Conservation (phyloP, 2,329 filamentous ascomycete genomes). For the Talaromyces sp. region DNA sequence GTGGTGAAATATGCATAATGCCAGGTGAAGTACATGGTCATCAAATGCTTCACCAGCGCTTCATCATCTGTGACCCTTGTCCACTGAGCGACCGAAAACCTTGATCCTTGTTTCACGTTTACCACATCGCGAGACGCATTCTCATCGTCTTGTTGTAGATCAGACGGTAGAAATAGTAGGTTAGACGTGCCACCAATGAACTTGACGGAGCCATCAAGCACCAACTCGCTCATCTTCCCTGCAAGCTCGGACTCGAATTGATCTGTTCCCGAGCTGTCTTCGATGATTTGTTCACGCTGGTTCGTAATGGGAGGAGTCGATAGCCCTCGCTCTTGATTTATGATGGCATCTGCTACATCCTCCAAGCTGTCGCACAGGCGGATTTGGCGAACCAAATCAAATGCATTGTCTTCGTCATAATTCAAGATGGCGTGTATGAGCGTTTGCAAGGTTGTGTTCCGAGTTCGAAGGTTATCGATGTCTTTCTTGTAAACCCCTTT, state of each 20-base stretch:
- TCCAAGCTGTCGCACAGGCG: slow-evolving; percentile 77
- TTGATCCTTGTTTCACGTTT: slow-evolving; percentile 49
- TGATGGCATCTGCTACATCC: slow-evolving; percentile 60
- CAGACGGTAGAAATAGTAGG: slow-evolving; percentile 70
- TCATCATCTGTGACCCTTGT: slow-evolving; percentile 79
- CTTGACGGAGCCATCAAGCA: slow-evolving; percentile 80
- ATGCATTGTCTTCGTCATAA: slow-evolving; percentile 81
- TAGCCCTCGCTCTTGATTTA: slow-evolving; percentile 53
- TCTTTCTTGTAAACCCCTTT: slow-evolving; percentile 98
- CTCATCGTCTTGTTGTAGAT: slow-evolving; percentile 42
- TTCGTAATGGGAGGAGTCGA: slow-evolving; percentile 37
- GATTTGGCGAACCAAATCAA: slow-evolving; percentile 78
- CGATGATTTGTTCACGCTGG: slow-evolving; percentile 32
- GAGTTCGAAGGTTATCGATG: slow-evolving; percentile 81
- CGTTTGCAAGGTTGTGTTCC: slow-evolving; percentile 84
- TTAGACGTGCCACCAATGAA: slow-evolving; percentile 96
- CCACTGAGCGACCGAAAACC: slow-evolving; percentile 80
- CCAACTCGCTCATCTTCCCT: slow-evolving; percentile 87
- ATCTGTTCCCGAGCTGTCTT: slow-evolving; percentile 44
- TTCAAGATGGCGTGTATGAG: slow-evolving; percentile 90
- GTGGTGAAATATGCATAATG: slow-evolving; percentile 97
- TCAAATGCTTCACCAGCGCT: slow-evolving; percentile 76
- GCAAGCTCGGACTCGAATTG: slow-evolving; percentile 76
- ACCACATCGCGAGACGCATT: slow-evolving; percentile 25
- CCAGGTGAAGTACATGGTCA: slow-evolving; percentile 98